Percentiles rank a stretch among this genome's conserved stretches.
Conservation (phyloP, 768 basidiomycete genomes). For the Paxillus involutus region DNA sequence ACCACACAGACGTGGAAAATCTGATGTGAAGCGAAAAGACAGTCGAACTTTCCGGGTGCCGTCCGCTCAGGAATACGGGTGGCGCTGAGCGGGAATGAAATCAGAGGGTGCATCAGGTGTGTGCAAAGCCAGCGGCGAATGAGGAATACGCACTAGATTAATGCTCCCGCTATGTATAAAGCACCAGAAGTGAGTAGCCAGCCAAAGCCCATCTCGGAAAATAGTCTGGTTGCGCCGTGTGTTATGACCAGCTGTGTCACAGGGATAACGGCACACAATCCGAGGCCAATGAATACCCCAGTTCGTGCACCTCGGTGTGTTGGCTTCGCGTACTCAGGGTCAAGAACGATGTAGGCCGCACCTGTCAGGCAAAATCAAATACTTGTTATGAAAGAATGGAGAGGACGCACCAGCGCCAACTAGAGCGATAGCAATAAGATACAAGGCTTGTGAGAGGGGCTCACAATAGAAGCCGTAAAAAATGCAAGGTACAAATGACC, state of each 20-base stretch:
- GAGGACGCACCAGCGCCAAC: conserved; percentile 58
- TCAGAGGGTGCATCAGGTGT: conserved; percentile 20
- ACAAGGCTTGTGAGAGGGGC: conserved; percentile 49
- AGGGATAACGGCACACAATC: conserved; percentile 68
- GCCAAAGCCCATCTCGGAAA: conserved; percentile 64
- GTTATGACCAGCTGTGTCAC: conserved; percentile 59
- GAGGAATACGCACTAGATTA: conserved; percentile 69
- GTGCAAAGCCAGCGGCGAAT: conserved; percentile 24
- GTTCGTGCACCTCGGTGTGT: conserved; percentile 77
- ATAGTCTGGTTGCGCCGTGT: conserved; percentile 56
- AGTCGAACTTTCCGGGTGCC: conserved; percentile 77
- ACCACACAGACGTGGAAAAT: conserved; percentile 86
- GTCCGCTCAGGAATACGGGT: conserved; percentile 79
- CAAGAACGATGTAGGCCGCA: conserved; percentile 73
- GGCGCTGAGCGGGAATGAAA: conserved; percentile 59
- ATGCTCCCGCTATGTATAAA: conserved; percentile 76
- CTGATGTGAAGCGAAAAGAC: conserved; percentile 80
- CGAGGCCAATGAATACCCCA: conserved; percentile 74
- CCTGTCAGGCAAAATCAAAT: conserved; percentile 35
- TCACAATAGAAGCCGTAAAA: conserved; percentile 81
- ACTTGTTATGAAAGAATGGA: not conserved
- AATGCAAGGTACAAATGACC: conserved; percentile 75
- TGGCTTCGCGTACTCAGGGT: conserved; percentile 75
- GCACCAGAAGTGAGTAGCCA: conserved; percentile 71
- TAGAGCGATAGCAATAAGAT: conserved; percentile 50